A percentile compares a stretch with the other conserved stretches of the same genome.
These are phyloP conservation scores for Beta vulgaris DNA, from an alignment of 148 eudicot species.

Conservation along the genomic window DNA sequence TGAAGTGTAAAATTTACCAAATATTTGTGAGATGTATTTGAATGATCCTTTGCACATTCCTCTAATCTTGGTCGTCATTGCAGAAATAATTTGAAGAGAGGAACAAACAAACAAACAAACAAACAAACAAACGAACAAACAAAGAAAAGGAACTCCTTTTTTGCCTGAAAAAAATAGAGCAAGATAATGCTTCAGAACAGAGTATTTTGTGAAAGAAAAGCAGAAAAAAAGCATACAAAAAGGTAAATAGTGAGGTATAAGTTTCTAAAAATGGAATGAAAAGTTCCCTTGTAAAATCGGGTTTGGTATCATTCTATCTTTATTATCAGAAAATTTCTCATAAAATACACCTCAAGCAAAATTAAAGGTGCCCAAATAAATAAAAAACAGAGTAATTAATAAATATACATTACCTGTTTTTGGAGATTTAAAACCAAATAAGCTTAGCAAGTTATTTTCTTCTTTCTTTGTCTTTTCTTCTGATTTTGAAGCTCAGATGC, in stretches of 20 bases:
- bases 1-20: constrained; percentile 45
- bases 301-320: constrained; percentile 27
- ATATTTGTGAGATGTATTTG: constrained; percentile 74
- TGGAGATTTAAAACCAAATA: constrained; percentile 6
- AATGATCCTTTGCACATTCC: constrained; percentile 80
- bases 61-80: constrained; percentile 66
- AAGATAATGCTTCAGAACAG: constrained; percentile 17
- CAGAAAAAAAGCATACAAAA: too few relatives aligned
- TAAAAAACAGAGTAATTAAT: not conserved
- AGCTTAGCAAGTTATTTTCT: not conserved
- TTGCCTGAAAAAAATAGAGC: constrained; percentile 28
- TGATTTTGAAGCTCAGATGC: not conserved
- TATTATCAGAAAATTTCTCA: constrained; percentile 4
- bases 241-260: constrained; percentile 8
- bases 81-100: constrained; percentile 7
- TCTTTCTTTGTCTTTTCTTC: constrained; percentile 9
- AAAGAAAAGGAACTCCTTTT: not conserved
- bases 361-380: not conserved
- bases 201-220: not conserved
- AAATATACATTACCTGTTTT: constrained; percentile 17
- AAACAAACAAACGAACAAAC: not conserved
- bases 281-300: constrained; percentile 14
- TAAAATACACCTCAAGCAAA: constrained; percentile 20
- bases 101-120: not conserved
- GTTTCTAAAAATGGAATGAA: not conserved